These are phyloP conservation scores for Prunus mongolica DNA, from an alignment of 306 rosid genomes.

Conservation along the genomic window DNA sequence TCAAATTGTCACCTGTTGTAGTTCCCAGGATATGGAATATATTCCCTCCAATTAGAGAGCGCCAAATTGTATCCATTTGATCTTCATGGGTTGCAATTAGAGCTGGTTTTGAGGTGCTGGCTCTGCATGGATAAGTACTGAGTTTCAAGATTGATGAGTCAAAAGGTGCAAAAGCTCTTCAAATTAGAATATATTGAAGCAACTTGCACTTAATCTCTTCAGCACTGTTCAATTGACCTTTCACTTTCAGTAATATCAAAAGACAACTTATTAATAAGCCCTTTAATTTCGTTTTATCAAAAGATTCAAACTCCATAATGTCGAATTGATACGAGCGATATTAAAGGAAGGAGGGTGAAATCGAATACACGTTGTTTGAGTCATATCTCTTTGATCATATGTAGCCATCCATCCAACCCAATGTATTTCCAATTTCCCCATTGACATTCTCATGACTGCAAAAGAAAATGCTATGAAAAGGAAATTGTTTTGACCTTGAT, in stretches of 20 bases:
- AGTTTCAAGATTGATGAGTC: background rate
- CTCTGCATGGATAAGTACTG: conserved; percentile 1
- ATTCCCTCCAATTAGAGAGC: background rate
- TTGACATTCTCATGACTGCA: background rate
- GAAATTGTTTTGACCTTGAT: background rate
- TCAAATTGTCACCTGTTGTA: background rate
- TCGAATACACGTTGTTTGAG: too few species aligned
- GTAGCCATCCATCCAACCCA: background rate
- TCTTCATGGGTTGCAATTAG: background rate
- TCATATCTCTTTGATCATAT: background rate
- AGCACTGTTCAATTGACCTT: too few species aligned
- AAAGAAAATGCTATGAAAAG: background rate
- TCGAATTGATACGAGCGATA: too few species aligned
- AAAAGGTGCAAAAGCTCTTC: background rate
- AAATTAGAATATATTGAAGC: too few species aligned
- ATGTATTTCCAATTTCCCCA: background rate
- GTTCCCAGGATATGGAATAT: background rate
- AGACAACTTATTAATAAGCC: too few species aligned
- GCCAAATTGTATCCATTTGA: background rate
- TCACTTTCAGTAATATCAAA: too few species aligned
- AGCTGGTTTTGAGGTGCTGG: background rate
- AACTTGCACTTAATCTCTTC: too few species aligned
- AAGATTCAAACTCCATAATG: too few species aligned
- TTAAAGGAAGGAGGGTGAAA: too few species aligned
- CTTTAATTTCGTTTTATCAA: too few species aligned